Evolutionary conservation across 129 eudicot species (phyloP).

Genomic region (Ambrosia artemisiifolia): DNA sequence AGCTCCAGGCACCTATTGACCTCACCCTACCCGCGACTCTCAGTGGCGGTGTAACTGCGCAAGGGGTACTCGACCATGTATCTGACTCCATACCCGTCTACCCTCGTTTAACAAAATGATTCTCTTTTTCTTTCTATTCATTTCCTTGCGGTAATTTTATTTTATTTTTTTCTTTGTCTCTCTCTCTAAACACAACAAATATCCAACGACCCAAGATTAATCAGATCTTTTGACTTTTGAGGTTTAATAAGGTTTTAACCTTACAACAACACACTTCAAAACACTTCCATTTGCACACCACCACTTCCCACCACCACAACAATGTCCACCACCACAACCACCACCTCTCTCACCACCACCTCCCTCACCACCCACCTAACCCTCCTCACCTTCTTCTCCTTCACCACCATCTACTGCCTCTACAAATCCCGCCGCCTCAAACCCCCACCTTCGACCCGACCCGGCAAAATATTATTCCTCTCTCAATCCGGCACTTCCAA

Average conservation of each 20-base stretch:
- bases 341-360: constrained; percentile 26
- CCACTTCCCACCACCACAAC: constrained; percentile 26
- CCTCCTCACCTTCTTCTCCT: constrained; percentile 70
- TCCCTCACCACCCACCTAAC: constrained; percentile 53
- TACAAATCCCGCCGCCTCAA: constrained; percentile 76
- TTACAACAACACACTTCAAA: not conserved
- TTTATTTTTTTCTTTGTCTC: too few relatives aligned
- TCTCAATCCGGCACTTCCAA: constrained; percentile 78
- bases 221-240: too few relatives aligned
- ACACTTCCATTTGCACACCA: not conserved
- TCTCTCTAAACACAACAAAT: too few relatives aligned
- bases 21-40: too few relatives aligned
- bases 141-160: too few relatives aligned
- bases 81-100: too few relatives aligned
- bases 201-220: too few relatives aligned
- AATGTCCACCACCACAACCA: constrained; percentile 3
- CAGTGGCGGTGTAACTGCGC: too few relatives aligned
- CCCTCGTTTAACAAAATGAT: too few relatives aligned
- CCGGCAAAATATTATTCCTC: constrained; percentile 61
- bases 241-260: not conserved
- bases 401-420: constrained; percentile 72
- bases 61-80: too few relatives aligned
- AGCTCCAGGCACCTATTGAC: too few relatives aligned
- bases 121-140: too few relatives aligned
- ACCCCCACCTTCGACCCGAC: constrained; percentile 27